A percentile compares a stretch with the other conserved stretches of the same genome.
Evolutionary conservation across 192 early-diverging fungal species (phyloP).

Genomic region (Coemansia sp.): DNA sequence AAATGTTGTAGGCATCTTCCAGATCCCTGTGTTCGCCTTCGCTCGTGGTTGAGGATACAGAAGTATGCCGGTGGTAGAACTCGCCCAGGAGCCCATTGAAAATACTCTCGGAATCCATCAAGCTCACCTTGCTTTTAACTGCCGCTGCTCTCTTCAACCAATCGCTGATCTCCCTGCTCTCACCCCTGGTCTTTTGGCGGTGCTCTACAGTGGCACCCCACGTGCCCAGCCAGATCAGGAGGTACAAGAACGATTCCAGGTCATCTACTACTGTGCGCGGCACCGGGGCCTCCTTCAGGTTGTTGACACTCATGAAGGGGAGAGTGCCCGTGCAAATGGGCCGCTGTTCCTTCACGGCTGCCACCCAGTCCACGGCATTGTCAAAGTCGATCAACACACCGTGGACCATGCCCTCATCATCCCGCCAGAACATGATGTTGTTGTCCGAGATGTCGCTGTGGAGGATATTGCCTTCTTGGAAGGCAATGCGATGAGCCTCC

Average conservation of each 20-base stretch:
- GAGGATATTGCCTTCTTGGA: not conserved
- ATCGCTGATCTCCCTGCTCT: too few species aligned
- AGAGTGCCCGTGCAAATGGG: slow-evolving; percentile 16
- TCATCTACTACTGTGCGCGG: slow-evolving; percentile 13
- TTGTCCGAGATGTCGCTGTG: slow-evolving; percentile 20
- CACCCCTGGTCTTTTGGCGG: too few species aligned
- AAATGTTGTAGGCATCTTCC: too few species aligned
- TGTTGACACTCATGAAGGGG: slow-evolving; percentile 25
- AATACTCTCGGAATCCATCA: too few species aligned
- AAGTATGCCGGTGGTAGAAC: too few species aligned
- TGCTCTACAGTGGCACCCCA: too few species aligned
- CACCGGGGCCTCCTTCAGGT: not conserved
- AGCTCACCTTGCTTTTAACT: too few species aligned
- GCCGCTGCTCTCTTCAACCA: too few species aligned
- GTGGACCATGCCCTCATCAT: not conserved
- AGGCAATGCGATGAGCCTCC: not conserved
- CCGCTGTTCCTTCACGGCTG: not conserved
- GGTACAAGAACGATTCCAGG: slow-evolving; percentile 26
- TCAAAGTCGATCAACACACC: slow-evolving; percentile 27
- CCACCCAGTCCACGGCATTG: not conserved
- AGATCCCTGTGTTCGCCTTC: too few species aligned
- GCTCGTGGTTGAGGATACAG: too few species aligned
- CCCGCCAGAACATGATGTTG: slow-evolving; percentile 19
- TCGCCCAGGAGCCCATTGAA: too few species aligned
- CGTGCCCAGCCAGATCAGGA: slow-evolving; percentile 18